phyloP scores from a whole-genome alignment of 306 rosid genomes.

The Cicer pinnatifidum region DNA sequence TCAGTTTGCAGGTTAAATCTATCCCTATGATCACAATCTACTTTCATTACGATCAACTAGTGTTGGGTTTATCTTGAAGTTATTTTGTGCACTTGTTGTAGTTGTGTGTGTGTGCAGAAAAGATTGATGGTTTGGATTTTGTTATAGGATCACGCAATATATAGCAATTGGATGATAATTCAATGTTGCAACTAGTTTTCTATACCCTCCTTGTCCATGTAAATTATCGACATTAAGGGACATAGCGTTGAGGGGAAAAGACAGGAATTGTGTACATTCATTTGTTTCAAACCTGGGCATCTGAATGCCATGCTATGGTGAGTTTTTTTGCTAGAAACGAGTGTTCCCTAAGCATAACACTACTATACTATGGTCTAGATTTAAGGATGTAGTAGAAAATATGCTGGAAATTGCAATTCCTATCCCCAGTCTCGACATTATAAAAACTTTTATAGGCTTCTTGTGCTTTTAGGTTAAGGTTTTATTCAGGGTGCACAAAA shows the following conservation, averaged over 20 bases:
- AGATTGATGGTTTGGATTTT: background rate
- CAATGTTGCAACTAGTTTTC: background rate
- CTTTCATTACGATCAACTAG: background rate
- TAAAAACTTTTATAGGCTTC: background rate
- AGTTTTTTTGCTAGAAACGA: background rate
- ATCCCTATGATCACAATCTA: background rate
- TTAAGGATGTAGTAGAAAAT: background rate
- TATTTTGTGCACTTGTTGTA: background rate
- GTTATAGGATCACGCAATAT: conserved; percentile 3
- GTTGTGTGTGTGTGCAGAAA: background rate
- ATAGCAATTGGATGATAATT: conserved; percentile 13
- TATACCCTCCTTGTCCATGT: background rate
- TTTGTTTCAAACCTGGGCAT: conserved; percentile 1
- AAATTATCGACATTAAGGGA: background rate
- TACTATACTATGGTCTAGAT: background rate
- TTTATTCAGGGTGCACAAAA: background rate
- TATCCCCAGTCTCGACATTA: background rate
- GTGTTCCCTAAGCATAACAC: conserved; percentile 13
- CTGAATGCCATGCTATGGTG: background rate
- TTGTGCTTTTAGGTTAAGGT: background rate
- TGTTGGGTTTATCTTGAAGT: conserved; percentile 16
- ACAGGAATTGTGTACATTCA: background rate
- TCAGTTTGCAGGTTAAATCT: background rate
- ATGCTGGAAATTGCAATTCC: background rate
- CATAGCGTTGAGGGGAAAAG: background rate